These are phyloP conservation scores for Allomyces arbusculus DNA, from an alignment of 192 early-diverging fungal genomes.

Conservation along the genomic window DNA sequence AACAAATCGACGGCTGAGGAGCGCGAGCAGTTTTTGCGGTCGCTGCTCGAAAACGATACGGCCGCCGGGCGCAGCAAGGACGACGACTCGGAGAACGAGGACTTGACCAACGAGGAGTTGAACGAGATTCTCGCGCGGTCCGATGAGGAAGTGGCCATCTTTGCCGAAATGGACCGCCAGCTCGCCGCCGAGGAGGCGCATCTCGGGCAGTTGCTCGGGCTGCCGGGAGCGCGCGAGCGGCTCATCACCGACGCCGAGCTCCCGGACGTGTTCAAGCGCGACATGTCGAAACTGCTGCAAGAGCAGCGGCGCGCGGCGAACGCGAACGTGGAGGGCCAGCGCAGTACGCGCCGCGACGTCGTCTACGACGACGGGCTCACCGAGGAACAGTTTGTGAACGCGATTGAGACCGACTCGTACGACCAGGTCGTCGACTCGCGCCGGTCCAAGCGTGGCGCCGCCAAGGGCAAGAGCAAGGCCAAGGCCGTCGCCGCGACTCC, in stretches of 20 bases:
- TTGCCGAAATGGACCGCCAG: constrained; percentile 55
- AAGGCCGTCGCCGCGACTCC: background rate
- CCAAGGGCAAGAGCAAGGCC: background rate
- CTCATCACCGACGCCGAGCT: constrained; percentile 70
- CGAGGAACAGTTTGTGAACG: constrained; percentile 80
- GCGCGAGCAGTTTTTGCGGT: constrained; percentile 71
- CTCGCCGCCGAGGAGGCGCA: constrained; percentile 11
- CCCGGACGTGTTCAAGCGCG: constrained; percentile 53
- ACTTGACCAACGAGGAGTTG: constrained; percentile 55
- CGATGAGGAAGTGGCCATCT: constrained; percentile 56
- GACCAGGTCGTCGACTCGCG: constrained; percentile 36
- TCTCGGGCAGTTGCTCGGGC: too few species aligned
- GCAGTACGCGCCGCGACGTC: constrained; percentile 49
- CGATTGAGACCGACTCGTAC: constrained; percentile 38
- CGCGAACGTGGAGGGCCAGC: constrained; percentile 46
- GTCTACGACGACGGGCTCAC: constrained; percentile 82
- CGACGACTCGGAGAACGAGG: constrained; percentile 48
- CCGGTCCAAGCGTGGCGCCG: constrained; percentile 20
- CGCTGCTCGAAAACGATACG: constrained; percentile 57
- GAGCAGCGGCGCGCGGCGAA: constrained; percentile 20
- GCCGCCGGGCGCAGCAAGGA: constrained; percentile 15
- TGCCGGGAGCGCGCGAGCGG: constrained; percentile 38
- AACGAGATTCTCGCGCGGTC: constrained; percentile 81
- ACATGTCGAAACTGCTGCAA: constrained; percentile 30
- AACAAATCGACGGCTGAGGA: constrained; percentile 85